Evolutionary conservation across 306 rosid species (phyloP).

Genomic region (Fagus crenata): DNA sequence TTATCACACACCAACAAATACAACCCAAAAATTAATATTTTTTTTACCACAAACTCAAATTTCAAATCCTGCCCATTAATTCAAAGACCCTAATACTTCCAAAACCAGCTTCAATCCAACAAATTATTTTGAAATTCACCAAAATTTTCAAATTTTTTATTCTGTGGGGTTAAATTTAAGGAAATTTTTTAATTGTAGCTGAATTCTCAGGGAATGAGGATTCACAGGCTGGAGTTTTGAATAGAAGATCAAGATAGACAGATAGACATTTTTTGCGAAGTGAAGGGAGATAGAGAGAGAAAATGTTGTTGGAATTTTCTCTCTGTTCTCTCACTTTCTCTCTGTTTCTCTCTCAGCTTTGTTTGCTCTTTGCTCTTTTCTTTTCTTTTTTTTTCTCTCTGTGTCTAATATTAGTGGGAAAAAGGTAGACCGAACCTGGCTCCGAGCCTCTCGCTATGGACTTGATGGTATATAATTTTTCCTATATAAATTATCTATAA

Average conservation of each 20-base stretch:
- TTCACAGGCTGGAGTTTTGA: slow-evolving; percentile 28
- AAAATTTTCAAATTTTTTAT: background rate
- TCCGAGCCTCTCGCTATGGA: slow-evolving; percentile 72
- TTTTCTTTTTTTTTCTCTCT: slow-evolving; percentile 11
- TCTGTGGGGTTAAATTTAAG: slow-evolving; percentile 5
- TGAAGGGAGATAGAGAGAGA: slow-evolving; percentile 37
- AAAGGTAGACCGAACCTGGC: slow-evolving; percentile 63
- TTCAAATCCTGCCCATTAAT: slow-evolving; percentile 27
- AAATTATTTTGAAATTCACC: background rate
- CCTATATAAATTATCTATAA: background rate
- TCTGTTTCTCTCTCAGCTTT: slow-evolving; percentile 15
- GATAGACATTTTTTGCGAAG: slow-evolving; percentile 22
- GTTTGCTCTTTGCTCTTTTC: slow-evolving; percentile 1
- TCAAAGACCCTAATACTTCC: slow-evolving; percentile 6
- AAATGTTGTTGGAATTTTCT: slow-evolving; percentile 22
- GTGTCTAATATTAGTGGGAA: slow-evolving; percentile 47
- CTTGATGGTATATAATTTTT: slow-evolving; percentile 50
- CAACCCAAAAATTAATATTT: slow-evolving; percentile 9
- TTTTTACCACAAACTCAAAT: slow-evolving; percentile 14
- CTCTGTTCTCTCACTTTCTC: slow-evolving; percentile 39
- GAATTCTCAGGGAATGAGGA: slow-evolving; percentile 30
- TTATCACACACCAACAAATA: slow-evolving; percentile 3
- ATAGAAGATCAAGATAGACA: slow-evolving; percentile 16
- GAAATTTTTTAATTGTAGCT: background rate
- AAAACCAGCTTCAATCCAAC: slow-evolving; percentile 12